phyloP scores from a whole-genome alignment of 2,329 filamentous ascomycete species.

The Pseudocercospora eumusae region DNA sequence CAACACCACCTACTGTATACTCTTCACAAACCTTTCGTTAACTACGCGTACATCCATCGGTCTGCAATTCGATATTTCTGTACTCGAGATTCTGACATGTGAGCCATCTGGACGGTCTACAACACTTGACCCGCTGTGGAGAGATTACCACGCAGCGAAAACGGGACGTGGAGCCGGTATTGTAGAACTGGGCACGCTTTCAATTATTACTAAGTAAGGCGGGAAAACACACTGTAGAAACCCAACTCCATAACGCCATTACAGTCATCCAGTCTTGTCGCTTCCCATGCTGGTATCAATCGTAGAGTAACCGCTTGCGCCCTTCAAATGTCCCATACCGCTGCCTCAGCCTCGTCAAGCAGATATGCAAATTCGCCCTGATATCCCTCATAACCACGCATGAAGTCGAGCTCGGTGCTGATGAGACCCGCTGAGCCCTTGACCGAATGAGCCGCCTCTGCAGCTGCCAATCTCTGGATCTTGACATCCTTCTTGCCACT shows the following conservation, averaged over 20 bases:
- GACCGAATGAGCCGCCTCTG: constrained; percentile 31
- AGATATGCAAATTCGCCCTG: constrained; percentile 23
- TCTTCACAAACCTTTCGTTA: neutral
- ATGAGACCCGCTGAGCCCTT: constrained; percentile 20
- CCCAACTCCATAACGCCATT: neutral
- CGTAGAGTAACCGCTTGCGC: neutral
- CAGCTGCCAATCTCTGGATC: constrained; percentile 32
- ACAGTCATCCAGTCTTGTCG: neutral
- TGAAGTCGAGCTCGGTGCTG: constrained; percentile 29
- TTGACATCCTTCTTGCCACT: constrained; percentile 33
- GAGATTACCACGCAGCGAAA: no score
- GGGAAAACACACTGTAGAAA: neutral
- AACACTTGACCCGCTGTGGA: no score
- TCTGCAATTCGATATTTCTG: neutral
- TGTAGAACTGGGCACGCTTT: neutral
- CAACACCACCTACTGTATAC: neutral
- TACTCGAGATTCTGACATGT: no score
- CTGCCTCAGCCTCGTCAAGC: constrained; percentile 15
- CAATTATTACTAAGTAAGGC: neutral
- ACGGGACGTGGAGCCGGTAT: neutral
- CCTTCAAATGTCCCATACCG: neutral
- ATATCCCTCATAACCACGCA: constrained; percentile 30
- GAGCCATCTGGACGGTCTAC: no score
- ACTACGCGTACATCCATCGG: neutral
- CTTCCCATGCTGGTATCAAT: neutral